Percentiles rank a stretch among this genome's conserved stretches.
phyloP scores from a whole-genome alignment of 805 yeast genomes.

The Saccharomycopsis sp. region DNA sequence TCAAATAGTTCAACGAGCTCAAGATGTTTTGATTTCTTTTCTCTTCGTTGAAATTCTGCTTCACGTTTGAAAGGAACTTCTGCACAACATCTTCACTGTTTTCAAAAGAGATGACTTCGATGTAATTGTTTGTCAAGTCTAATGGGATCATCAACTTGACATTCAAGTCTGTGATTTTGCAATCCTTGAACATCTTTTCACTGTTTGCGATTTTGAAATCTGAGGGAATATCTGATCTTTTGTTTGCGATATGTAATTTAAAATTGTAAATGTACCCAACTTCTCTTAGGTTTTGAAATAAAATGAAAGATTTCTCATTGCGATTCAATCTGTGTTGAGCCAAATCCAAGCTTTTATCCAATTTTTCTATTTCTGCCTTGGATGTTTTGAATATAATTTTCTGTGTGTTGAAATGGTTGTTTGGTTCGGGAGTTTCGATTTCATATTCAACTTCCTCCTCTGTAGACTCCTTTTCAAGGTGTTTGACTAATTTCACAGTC shows the following conservation, averaged over 20 bases:
- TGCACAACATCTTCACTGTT: constrained; percentile 2
- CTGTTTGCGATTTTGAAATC: constrained; percentile 3
- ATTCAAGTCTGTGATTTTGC: not conserved
- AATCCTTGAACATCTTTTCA: not conserved
- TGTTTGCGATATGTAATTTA: not conserved
- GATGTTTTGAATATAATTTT: no score
- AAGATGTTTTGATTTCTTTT: not conserved
- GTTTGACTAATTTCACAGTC: constrained; percentile 51
- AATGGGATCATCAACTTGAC: constrained; percentile 4
- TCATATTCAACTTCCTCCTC: no score
- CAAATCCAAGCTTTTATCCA: constrained; percentile 1
- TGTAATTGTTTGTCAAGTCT: not conserved
- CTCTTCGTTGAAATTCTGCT: constrained; percentile 2
- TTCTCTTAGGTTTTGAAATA: not conserved
- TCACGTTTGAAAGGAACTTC: constrained; percentile 2
- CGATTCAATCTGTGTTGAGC: constrained; percentile 3
- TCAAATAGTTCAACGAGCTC: constrained; percentile 6
- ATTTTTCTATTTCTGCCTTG: constrained; percentile 3
- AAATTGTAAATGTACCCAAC: constrained; percentile 8
- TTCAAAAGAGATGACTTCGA: constrained; percentile 1
- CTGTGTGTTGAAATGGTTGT: no score
- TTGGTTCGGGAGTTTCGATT: no score
- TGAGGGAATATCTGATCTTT: not conserved
- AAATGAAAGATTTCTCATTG: not conserved
- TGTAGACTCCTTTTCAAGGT: not conserved